phyloP scores from a whole-genome alignment of 2,329 filamentous ascomycete genomes.

The Capronia americana region DNA sequence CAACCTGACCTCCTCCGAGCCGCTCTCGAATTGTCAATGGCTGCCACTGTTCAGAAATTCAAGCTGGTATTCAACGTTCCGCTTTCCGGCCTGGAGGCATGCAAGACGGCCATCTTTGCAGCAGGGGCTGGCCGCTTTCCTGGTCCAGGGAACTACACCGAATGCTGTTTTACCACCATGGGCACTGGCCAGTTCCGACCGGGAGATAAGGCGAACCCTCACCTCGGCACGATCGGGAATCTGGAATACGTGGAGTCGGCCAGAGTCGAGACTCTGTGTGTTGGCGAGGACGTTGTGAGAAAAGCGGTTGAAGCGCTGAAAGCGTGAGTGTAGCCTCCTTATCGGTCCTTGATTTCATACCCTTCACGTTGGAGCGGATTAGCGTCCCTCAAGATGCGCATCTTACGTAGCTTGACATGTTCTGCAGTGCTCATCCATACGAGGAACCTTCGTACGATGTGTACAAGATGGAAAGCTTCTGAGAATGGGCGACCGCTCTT shows the following conservation, averaged over 20 bases:
- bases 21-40: background rate
- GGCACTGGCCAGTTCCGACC: background rate
- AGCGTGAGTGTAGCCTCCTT: background rate
- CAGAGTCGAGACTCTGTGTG: background rate
- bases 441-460: conserved; percentile 9
- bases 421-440: conserved; percentile 6
- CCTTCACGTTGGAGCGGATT: background rate
- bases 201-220: background rate
- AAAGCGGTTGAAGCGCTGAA: background rate
- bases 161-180: background rate
- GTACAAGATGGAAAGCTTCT: conserved; percentile 9
- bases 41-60: background rate
- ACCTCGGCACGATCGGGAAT: background rate
- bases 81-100: background rate
- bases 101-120: background rate
- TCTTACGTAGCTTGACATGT: background rate
- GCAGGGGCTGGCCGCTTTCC: background rate
- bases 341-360: background rate
- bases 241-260: background rate
- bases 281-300: background rate
- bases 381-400: background rate
- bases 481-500: background rate
- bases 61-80: background rate
- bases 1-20: too few species aligned
- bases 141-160: background rate